Evolutionary conservation across 768 basidiomycete species (phyloP).

Genomic region (Pisolithus microcarpus): DNA sequence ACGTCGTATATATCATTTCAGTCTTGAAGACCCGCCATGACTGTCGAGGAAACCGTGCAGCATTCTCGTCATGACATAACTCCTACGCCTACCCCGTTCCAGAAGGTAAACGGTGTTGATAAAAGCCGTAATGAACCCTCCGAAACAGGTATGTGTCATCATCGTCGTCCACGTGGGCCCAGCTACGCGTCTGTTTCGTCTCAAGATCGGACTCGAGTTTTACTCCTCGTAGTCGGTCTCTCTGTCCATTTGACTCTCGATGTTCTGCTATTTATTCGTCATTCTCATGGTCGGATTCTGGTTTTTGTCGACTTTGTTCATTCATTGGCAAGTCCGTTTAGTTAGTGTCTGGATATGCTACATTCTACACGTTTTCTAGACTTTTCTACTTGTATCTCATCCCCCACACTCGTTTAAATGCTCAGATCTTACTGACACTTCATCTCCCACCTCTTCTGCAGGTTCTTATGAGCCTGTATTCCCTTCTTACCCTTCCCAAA

Average conservation of each 20-base stretch:
- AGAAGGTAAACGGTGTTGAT: neutral
- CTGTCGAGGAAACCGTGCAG: neutral
- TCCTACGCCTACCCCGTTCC: neutral
- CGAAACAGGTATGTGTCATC: conserved; percentile 16
- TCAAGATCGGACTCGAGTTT: neutral
- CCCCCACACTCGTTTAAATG: neutral
- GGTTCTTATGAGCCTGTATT: conserved; percentile 3
- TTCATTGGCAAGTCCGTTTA: neutral
- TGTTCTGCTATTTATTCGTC: neutral
- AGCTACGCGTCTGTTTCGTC: neutral
- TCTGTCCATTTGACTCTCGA: neutral
- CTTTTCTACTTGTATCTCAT: neutral
- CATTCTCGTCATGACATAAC: neutral
- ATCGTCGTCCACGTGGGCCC: conserved; percentile 7
- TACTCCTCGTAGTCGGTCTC: neutral
- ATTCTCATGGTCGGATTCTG: neutral
- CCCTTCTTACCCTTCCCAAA: neutral
- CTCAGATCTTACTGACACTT: neutral
- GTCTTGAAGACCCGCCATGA: neutral
- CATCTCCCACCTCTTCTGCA: neutral
- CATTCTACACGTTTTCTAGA: neutral
- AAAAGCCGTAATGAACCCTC: neutral
- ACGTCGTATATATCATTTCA: neutral
- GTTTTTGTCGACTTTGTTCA: neutral
- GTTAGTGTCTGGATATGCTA: neutral